Conservation (phyloP, 192 early-diverging fungal species). For the Podila verticillata region DNA sequence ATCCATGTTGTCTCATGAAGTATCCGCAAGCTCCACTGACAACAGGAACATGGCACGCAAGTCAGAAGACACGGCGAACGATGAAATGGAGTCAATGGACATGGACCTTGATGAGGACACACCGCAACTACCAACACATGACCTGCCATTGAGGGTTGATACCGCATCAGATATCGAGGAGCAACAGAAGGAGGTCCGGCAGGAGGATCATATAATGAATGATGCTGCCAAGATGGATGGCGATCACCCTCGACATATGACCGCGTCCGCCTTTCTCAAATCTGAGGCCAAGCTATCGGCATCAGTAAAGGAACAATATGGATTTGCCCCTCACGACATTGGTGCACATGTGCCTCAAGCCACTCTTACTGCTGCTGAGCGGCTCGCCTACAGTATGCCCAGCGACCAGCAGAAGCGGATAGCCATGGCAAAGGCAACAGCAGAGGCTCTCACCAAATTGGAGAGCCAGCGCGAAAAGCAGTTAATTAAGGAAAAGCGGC, state of each 20-base stretch:
- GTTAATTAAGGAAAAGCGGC: conserved; percentile 8
- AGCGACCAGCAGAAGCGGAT: conserved; percentile 18
- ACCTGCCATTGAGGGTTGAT: too few species aligned
- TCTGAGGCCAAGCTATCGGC: neutral
- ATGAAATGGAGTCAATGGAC: neutral
- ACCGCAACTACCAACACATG: too few species aligned
- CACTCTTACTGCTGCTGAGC: neutral
- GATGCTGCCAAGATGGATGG: too few species aligned
- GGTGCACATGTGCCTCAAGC: neutral
- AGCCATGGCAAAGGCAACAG: conserved; percentile 16
- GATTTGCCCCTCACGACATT: too few species aligned
- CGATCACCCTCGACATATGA: too few species aligned
- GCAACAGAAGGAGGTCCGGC: too few species aligned
- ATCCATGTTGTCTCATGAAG: neutral
- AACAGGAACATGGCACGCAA: neutral
- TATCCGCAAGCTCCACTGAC: neutral
- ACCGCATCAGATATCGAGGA: too few species aligned
- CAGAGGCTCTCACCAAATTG: conserved; percentile 8
- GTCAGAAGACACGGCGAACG: neutral
- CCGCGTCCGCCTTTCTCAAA: too few species aligned
- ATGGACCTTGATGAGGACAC: neutral
- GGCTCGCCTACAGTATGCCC: conserved; percentile 10
- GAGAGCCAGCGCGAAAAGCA: conserved; percentile 12
- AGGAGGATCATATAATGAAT: too few species aligned
- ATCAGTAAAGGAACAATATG: neutral